Conservation (phyloP, 495 filamentous ascomycete genomes). For the Lasiosphaeriaceae sp. region DNA sequence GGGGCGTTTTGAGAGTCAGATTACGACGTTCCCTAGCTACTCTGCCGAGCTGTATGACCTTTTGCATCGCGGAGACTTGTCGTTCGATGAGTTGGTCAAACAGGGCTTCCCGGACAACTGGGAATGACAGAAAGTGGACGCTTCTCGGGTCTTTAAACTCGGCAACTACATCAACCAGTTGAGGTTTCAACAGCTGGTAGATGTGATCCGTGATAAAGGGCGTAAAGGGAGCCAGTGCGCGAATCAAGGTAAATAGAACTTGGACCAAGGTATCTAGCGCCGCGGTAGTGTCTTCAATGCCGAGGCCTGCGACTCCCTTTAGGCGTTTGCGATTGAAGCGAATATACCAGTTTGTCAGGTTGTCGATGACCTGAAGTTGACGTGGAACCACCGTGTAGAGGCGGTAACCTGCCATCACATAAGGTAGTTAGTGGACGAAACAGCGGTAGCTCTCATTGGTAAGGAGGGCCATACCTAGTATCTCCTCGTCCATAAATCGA, state of each 20-base stretch:
- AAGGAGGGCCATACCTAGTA: slow-evolving; percentile 70
- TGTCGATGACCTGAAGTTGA: slow-evolving; percentile 83
- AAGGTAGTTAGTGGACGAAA: neutral
- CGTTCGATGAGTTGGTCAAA: slow-evolving; percentile 85
- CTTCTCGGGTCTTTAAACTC: slow-evolving; percentile 72
- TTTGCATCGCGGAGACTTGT: slow-evolving; percentile 85
- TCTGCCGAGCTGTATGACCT: slow-evolving; percentile 65
- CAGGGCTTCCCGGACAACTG: slow-evolving; percentile 78
- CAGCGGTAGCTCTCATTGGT: neutral
- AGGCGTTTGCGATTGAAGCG: slow-evolving; percentile 95
- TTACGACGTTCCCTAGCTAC: slow-evolving; percentile 81
- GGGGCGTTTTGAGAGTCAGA: slow-evolving; percentile 83
- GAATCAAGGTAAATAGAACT: slow-evolving; percentile 82
- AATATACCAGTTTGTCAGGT: slow-evolving; percentile 99
- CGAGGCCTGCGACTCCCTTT: slow-evolving; percentile 74
- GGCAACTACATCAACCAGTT: too few relatives aligned
- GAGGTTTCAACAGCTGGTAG: slow-evolving; percentile 66
- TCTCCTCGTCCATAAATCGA: slow-evolving; percentile 91
- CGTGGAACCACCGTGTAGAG: slow-evolving; percentile 93
- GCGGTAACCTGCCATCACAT: too few relatives aligned
- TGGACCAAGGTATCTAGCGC: slow-evolving; percentile 95
- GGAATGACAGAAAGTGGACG: slow-evolving; percentile 90
- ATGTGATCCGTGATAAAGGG: slow-evolving; percentile 95
- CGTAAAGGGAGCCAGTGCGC: slow-evolving; percentile 88
- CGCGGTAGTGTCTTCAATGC: slow-evolving; percentile 73